Base-by-base conservation (phyloP, 2,329 filamentous ascomycete species). In the Byssochlamys sp. region DNA sequence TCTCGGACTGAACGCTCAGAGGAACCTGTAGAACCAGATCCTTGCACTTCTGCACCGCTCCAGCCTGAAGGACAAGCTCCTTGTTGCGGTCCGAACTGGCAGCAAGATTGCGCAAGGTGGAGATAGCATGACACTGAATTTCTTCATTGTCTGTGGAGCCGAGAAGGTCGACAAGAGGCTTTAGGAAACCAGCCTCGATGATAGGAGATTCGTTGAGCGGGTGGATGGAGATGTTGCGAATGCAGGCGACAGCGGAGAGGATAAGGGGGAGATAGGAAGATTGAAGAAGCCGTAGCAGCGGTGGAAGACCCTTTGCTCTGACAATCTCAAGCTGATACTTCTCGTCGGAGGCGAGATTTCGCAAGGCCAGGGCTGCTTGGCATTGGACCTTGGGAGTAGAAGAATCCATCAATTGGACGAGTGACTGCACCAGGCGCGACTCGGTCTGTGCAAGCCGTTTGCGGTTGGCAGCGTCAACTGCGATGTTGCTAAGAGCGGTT, bases 311-410 rank as follows among this genome's bases (percentile, higher is more conserved):
- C 63, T 89, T 86, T 49, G 91, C 88, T 61, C 91, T 86, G 45
- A 99, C 94, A 66, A 99, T 97, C 70, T 99, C 94, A 53, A 99
- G 84, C 75, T 99, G 94, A 69, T 99, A 99, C 71, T 96, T 96
- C 73, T 99, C 94, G 71, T 99, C 94, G 12, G 94, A 99, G 3
- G 94, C 94, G 55, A 99, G 80, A 70, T 99, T 99, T 67, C 94
- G 85, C 54, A 99, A 84, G 27, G 94, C 94, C 50, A 99, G 79
- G 25, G 94, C 94, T 55, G 94, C 94, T 77, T 99, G 94, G 71
- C 94, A 97, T 74, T 99, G 94, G 10, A 99, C 94, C 74, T 97
- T 99, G 53, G 91, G 91, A 1, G 92, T 96, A 19, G 90, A 91
- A 0, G 92, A 96, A 71, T 96, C 92, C 91, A 97, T 99, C 27